Percentiles rank a stretch among this genome's conserved stretches.
Evolutionary conservation across 805 yeast genomes (phyloP).

Genomic region (Schwanniomyces polymorphus): DNA sequence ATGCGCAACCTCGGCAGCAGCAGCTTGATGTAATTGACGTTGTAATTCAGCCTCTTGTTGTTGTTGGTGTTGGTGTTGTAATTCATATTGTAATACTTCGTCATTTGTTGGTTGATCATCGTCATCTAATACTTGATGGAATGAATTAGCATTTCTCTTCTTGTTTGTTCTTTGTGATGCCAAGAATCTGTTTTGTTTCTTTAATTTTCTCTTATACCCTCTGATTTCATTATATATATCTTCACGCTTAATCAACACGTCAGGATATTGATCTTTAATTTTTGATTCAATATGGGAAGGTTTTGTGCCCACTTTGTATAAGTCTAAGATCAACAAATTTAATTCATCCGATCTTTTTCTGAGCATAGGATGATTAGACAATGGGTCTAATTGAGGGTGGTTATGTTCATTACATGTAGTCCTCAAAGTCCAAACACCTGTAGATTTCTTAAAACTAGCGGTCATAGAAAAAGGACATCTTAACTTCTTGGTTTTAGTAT

Average conservation of each 20-base stretch:
- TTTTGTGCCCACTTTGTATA: constrained; percentile 55
- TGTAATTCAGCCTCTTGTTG: constrained; percentile 23
- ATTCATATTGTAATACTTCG: constrained; percentile 13
- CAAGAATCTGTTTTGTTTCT: constrained; percentile 35
- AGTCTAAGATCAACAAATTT: constrained; percentile 49
- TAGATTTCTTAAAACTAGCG: constrained; percentile 51
- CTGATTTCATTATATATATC: constrained; percentile 59
- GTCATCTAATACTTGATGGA: constrained; percentile 20
- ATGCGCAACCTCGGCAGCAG: constrained; percentile 24
- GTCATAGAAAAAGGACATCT: constrained; percentile 62
- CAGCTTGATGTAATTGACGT: constrained; percentile 22
- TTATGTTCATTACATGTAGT: constrained; percentile 59
- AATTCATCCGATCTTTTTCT: constrained; percentile 54
- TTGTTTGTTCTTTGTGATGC: constrained; percentile 14
- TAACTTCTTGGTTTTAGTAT: constrained; percentile 50
- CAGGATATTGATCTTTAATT: constrained; percentile 51
- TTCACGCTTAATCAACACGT: constrained; percentile 54
- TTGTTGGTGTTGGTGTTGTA: constrained; percentile 19
- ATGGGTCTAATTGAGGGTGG: constrained; percentile 58
- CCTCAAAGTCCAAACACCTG: constrained; percentile 51
- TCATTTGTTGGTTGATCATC: constrained; percentile 16
- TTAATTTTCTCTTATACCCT: constrained; percentile 52
- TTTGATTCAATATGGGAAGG: constrained; percentile 55
- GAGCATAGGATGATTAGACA: constrained; percentile 56
- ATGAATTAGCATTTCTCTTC: constrained; percentile 25